Evolutionary conservation across 768 basidiomycete species (phyloP).

Genomic region (Mrakia gelida): DNA sequence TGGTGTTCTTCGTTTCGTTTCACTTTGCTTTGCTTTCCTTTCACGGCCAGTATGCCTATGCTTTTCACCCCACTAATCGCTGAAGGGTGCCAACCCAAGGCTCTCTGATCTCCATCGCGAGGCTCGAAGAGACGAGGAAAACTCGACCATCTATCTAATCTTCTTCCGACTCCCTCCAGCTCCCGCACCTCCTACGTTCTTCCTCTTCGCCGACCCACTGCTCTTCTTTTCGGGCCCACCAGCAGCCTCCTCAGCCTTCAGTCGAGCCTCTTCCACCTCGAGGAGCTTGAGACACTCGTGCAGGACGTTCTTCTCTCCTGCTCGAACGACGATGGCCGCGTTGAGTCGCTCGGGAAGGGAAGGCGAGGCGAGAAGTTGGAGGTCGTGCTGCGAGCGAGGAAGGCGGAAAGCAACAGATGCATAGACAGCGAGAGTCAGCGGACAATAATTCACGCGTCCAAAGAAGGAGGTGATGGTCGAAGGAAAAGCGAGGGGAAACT

Average conservation of each 20-base stretch:
- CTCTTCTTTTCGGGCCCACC: neutral
- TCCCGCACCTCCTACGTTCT: neutral
- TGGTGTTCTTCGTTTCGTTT: too few relatives aligned
- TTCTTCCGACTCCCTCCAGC: neutral
- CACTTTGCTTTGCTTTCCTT: too few relatives aligned
- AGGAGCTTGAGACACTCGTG: slow-evolving; percentile 23
- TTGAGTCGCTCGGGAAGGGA: slow-evolving; percentile 6
- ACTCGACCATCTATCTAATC: neutral
- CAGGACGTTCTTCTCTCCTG: slow-evolving; percentile 33
- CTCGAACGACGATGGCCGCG: slow-evolving; percentile 32
- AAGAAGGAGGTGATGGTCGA: neutral
- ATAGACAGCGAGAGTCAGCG: neutral
- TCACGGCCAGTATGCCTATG: too few relatives aligned
- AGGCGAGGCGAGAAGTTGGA: slow-evolving; percentile 18
- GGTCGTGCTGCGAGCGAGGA: slow-evolving; percentile 12
- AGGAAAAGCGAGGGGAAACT: slow-evolving; percentile 35
- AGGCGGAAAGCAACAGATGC: too few relatives aligned
- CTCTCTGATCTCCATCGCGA: too few relatives aligned
- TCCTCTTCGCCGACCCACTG: neutral
- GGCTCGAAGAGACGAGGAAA: neutral
- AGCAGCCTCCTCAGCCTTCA: neutral
- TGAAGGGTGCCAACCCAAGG: too few relatives aligned
- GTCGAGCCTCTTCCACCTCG: neutral
- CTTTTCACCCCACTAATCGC: too few relatives aligned
- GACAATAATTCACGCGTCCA: neutral